Conservation (phyloP, 2,329 filamentous ascomycete genomes). For the Trichoderma sp. region DNA sequence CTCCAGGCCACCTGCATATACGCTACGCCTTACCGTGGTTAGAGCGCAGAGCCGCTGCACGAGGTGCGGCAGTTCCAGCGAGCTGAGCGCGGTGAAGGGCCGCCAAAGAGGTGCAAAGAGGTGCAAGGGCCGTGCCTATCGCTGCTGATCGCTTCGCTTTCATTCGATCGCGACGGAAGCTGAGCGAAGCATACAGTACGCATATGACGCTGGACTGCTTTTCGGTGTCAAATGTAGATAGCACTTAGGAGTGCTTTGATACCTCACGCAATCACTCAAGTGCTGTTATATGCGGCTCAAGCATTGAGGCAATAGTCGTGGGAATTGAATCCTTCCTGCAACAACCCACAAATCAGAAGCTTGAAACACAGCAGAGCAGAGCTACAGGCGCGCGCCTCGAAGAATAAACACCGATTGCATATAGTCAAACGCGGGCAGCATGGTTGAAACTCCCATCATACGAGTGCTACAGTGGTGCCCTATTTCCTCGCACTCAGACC, state of each 20-base stretch:
- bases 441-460: background rate
- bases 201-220: background rate
- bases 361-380: background rate
- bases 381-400: background rate
- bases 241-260: too few species aligned
- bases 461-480: background rate
- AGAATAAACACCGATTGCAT: background rate
- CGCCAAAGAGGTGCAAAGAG: background rate
- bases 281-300: background rate
- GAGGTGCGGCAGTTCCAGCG: slow-evolving; percentile 7
- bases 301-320: background rate
- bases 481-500: background rate
- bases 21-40: slow-evolving; percentile 14
- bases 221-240: background rate
- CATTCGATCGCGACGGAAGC: background rate
- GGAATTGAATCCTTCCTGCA: background rate
- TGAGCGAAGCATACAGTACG: background rate
- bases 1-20: slow-evolving; percentile 4
- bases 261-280: background rate
- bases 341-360: background rate
- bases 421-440: too few species aligned
- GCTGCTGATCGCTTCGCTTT: background rate
- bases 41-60: slow-evolving; percentile 18
- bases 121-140: background rate
- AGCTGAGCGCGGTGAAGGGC: slow-evolving; percentile 6